A percentile compares a stretch with the other conserved stretches of the same genome.
These are phyloP conservation scores for Urochloa ruziziensis DNA, from an alignment of 176 grass and related monocot species.

Conservation along the genomic window DNA sequence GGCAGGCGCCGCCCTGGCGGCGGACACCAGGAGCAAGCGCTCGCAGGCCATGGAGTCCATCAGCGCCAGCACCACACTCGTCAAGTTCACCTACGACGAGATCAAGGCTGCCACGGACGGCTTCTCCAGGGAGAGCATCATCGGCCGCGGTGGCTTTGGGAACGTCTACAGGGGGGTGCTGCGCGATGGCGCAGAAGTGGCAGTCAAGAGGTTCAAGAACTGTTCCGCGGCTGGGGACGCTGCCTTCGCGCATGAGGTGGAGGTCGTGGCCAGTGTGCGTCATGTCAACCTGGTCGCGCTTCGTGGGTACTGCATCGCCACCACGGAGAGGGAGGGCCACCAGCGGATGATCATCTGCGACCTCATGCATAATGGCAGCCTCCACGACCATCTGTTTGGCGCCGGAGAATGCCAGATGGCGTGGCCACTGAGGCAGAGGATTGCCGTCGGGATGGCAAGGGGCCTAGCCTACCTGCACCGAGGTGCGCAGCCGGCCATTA, in stretches of 20 bases:
- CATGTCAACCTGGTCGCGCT: constrained; percentile 83
- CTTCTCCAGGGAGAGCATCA: constrained; percentile 60
- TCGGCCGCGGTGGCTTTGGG: constrained; percentile 79
- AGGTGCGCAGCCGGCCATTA: constrained; percentile 67
- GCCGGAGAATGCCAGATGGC: constrained; percentile 39
- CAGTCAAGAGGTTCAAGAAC: constrained; percentile 93
- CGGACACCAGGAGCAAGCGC: constrained; percentile 39
- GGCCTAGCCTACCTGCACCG: constrained; percentile 76
- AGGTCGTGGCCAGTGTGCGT: constrained; percentile 91
- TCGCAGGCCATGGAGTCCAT: constrained; percentile 79
- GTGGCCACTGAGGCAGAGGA: constrained; percentile 75
- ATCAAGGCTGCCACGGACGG: constrained; percentile 64
- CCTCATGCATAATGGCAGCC: constrained; percentile 90
- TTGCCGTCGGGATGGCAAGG: constrained; percentile 74
- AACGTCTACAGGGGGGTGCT: constrained; percentile 87
- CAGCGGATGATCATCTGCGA: constrained; percentile 92
- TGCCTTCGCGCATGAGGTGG: constrained; percentile 87
- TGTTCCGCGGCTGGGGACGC: constrained; percentile 70
- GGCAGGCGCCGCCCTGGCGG: background rate
- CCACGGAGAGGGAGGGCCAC: constrained; percentile 73
- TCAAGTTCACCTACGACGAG: constrained; percentile 85
- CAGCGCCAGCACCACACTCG: constrained; percentile 74
- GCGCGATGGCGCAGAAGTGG: constrained; percentile 50
- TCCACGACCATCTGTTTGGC: constrained; percentile 77
- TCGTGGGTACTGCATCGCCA: constrained; percentile 81